A percentile compares a stretch with the other conserved stretches of the same genome.
Evolutionary conservation across 169 alveolate genomes (phyloP).

Genomic region (Theileria luwenshuni): DNA sequence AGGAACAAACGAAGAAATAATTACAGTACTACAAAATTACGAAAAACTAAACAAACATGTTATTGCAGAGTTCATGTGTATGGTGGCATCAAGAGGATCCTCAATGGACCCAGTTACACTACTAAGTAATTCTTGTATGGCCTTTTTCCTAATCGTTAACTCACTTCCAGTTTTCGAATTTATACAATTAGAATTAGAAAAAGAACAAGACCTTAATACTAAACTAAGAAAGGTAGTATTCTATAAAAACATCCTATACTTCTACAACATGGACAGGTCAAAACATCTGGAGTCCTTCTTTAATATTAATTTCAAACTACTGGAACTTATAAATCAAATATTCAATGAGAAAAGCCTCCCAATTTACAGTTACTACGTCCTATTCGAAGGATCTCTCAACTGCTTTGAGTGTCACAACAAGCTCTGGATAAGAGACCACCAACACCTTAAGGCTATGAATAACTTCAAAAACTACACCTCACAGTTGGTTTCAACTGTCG

Average conservation of each 20-base stretch:
- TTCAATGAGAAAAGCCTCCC: background rate
- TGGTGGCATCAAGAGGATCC: background rate
- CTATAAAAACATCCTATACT: background rate
- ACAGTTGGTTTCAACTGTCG: slow-evolving; percentile 22
- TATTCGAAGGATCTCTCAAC: background rate
- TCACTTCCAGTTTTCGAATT: background rate
- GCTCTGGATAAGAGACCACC: background rate
- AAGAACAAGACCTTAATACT: background rate
- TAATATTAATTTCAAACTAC: background rate
- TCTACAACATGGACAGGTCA: background rate
- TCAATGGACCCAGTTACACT: background rate
- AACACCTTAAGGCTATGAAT: background rate
- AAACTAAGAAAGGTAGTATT: background rate
- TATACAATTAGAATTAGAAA: background rate
- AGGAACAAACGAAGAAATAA: background rate
- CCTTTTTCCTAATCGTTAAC: background rate
- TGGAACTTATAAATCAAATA: background rate
- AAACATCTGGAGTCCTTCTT: background rate
- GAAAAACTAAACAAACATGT: background rate
- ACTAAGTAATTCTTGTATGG: background rate
- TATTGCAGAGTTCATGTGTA: background rate
- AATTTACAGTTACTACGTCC: background rate
- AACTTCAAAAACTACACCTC: slow-evolving; percentile 36
- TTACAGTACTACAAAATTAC: background rate
- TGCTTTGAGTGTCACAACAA: background rate